Evolutionary conservation across 129 eudicot genomes (phyloP), one percentile per base, ranked within the genome.

Genomic region (Pseudognaphalium luteoalbum): DNA sequence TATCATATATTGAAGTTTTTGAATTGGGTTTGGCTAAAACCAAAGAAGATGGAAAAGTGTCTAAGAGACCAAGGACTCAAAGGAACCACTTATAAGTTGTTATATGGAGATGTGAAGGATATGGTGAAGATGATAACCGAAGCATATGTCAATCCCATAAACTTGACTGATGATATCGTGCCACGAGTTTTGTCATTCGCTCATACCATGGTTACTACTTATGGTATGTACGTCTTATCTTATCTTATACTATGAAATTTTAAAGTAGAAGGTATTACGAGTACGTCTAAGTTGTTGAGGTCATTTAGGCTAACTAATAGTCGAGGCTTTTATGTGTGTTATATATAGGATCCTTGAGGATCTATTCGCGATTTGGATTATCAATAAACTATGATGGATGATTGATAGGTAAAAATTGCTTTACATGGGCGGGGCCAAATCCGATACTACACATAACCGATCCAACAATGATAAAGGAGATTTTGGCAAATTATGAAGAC

Each of bases 121-220:
- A 65, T 68, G 37, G 73, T 81, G 51, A 76, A 84, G 81, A 82
- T 70, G 51, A 79, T 83, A 73, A 77, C 81, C 12, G 81, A 85
- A 54, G 84, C 96, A n/a, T 73, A 87, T 84, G 61, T 75, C 7
- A 81, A 83, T 70, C 96, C 96, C 29, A 75, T 84, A 68, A 74
- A 82, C 29, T 71, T 83, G 1, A 70, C 61, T 20, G 88, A 87
- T 71, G 88, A 81, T 74, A 87, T 87, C 54, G 82, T 72, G 50
- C 78, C 86, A 5, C 84, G 88, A 1, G 92, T 89, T 21, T 80
- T 83, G 72, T 87, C 96, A 6, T 90, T 87, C 66, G 81, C 84
- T n/a, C 75, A 79, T 72, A 50, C n/a, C 30, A 16, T 59, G n/a
- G 84, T 90, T 33, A 76, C 83, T 15, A 79, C 81, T 81, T 77